Percentiles rank a stretch among this genome's conserved stretches.
These are phyloP conservation scores for Tagetes erecta DNA, from an alignment of 129 eudicot genomes.

Conservation along the genomic window DNA sequence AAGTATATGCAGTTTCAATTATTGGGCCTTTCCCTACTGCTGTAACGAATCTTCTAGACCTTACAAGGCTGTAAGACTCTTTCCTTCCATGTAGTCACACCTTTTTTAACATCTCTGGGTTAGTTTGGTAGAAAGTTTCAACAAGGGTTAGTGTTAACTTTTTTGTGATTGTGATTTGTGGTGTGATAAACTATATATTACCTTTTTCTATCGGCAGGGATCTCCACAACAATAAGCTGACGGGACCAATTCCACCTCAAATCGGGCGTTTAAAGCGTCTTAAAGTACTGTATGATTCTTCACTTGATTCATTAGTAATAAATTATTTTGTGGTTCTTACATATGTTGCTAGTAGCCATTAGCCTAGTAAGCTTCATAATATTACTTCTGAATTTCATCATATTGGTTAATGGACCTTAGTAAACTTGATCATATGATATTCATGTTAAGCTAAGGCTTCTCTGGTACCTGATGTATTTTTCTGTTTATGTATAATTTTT, in stretches of 20 bases:
- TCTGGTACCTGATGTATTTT: not conserved
- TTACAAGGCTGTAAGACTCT: conserved; percentile 73
- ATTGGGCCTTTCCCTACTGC: conserved; percentile 98
- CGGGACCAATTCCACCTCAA: conserved; percentile 96
- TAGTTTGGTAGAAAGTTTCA: conserved; percentile 12
- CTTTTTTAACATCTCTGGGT: conserved; percentile 3
- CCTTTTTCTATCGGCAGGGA: conserved; percentile 55
- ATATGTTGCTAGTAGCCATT: not conserved
- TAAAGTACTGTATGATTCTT: conserved; percentile 67
- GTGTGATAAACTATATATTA: not conserved
- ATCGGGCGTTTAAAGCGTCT: conserved; percentile 95
- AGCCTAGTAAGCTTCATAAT: conserved; percentile 5
- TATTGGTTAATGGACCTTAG: not conserved
- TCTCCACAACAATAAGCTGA: conserved; percentile 89
- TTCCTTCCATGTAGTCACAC: not conserved
- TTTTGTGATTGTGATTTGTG: not conserved
- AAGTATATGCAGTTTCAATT: conserved; percentile 92
- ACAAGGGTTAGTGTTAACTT: not conserved
- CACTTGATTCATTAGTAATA: conserved; percentile 11
- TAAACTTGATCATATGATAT: not conserved
- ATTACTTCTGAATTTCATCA: not conserved
- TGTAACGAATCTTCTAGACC: conserved; percentile 91
- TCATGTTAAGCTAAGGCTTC: conserved; percentile 10
- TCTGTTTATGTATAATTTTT: not conserved
- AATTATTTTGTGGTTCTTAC: not conserved